Evolutionary conservation across 306 rosid species (phyloP).

Genomic region (Cotoneaster glaucophyllus): DNA sequence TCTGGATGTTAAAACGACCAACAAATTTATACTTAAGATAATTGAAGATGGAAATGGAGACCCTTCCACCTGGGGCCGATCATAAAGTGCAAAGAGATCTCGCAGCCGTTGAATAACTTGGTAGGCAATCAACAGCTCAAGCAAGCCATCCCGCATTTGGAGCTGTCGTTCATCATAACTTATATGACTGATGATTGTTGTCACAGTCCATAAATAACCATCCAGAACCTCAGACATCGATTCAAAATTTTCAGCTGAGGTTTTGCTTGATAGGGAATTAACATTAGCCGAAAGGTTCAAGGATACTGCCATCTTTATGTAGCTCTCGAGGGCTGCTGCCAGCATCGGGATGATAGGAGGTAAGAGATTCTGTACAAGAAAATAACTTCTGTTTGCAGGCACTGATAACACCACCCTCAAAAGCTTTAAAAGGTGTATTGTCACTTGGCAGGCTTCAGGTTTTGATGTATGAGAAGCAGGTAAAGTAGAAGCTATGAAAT

Average conservation of each 20-base stretch:
- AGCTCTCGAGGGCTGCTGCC: constrained; percentile 92
- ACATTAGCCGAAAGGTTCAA: constrained; percentile 53
- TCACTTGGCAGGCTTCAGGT: constrained; percentile 95
- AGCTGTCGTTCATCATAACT: constrained; percentile 77
- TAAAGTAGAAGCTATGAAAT: constrained; percentile 94
- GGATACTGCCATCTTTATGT: constrained; percentile 92
- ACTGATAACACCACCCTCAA: constrained; percentile 68
- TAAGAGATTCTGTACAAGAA: constrained; percentile 81
- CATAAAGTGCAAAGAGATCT: constrained; percentile 97
- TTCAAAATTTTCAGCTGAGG: constrained; percentile 78
- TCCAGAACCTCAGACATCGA: constrained; percentile 75
- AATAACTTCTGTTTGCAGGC: constrained; percentile 84
- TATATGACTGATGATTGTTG: constrained; percentile 68
- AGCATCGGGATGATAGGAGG: constrained; percentile 97
- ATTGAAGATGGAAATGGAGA: constrained; percentile 80
- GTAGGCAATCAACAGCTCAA: constrained; percentile 79
- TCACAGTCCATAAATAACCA: constrained; percentile 79
- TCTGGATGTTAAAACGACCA: constrained; percentile 80
- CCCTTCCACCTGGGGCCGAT: constrained; percentile 98
- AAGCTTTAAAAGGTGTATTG: constrained; percentile 75
- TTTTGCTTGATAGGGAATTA: constrained; percentile 60
- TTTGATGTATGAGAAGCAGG: constrained; percentile 97
- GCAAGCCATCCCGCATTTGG: constrained; percentile 91
- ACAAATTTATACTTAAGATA: constrained; percentile 66
- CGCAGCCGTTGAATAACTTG: constrained; percentile 87